Evolutionary conservation across 768 basidiomycete genomes (phyloP).

Genomic region (Mycena galericulata): DNA sequence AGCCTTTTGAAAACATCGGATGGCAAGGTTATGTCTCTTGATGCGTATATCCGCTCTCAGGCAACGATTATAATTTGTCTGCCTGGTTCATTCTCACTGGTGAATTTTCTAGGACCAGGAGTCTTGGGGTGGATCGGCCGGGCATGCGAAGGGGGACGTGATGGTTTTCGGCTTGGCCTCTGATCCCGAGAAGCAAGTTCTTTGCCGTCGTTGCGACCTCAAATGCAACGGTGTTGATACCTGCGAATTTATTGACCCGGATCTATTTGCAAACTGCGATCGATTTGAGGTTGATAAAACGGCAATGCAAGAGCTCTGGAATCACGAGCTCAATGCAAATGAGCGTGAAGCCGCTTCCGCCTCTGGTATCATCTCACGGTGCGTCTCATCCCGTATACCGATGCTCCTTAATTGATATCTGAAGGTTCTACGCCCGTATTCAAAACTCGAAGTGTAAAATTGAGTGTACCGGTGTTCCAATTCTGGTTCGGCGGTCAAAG

Average conservation of each 20-base stretch:
- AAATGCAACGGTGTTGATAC: constrained; percentile 7
- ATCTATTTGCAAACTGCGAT: constrained; percentile 5
- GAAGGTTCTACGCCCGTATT: constrained; percentile 5
- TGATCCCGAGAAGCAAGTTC: neutral
- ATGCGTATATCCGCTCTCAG: no score
- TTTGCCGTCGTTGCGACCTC: constrained; percentile 13
- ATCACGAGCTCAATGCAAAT: constrained; percentile 17
- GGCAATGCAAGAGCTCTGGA: constrained; percentile 15
- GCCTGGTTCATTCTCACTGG: neutral
- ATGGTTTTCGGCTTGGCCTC: neutral
- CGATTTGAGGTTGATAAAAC: constrained; percentile 13
- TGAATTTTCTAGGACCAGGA: constrained; percentile 4
- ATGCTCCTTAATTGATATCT: neutral
- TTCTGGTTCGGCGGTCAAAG: neutral
- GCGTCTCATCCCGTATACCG: neutral
- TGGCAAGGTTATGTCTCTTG: no score
- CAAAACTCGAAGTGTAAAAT: constrained; percentile 7
- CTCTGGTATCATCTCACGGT: neutral
- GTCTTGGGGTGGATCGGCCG: neutral
- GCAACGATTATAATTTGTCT: no score
- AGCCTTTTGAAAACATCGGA: no score
- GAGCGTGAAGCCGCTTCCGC: constrained; percentile 21
- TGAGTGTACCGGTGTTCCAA: constrained; percentile 10
- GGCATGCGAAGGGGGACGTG: neutral
- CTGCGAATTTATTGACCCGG: constrained; percentile 1